phyloP scores from a whole-genome alignment of 2,329 filamentous ascomycete genomes.

The Emmonsiellopsis sp. region DNA sequence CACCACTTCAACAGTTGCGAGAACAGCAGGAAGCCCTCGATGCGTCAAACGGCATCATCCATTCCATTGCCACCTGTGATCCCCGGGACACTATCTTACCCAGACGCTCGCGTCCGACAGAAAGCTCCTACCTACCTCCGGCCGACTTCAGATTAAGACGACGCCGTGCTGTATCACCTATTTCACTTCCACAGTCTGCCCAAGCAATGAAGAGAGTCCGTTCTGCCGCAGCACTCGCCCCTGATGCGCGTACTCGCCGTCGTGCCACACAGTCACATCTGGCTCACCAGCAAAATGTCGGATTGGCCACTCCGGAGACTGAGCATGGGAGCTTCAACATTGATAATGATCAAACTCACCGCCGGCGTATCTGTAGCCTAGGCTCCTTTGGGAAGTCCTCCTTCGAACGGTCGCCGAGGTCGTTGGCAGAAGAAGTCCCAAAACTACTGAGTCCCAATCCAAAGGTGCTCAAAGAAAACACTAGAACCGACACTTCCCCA shows the following conservation, averaged over 20 bases:
- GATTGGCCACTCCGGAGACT: constrained; percentile 33
- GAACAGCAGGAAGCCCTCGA: constrained; percentile 36
- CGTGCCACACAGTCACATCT: constrained; percentile 13
- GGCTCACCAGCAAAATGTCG: constrained; percentile 22
- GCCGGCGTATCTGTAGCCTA: neutral
- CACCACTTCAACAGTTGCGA: constrained; percentile 30
- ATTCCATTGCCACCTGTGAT: constrained; percentile 36
- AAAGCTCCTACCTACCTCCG: neutral
- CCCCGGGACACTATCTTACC: neutral
- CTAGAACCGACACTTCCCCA: neutral
- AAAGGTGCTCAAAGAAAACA: neutral
- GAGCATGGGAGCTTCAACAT: constrained; percentile 23
- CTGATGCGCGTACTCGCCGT: constrained; percentile 43
- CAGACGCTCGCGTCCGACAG: neutral
- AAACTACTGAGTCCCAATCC: neutral
- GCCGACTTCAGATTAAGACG: constrained; percentile 6
- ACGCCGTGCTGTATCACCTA: constrained; percentile 7
- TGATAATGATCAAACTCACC: neutral
- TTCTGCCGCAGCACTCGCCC: constrained; percentile 30
- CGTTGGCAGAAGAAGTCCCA: neutral
- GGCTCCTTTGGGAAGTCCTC: constrained; percentile 1
- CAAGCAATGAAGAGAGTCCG: constrained; percentile 33
- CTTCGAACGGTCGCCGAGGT: neutral
- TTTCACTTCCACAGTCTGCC: constrained; percentile 36
- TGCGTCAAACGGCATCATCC: constrained; percentile 40